Percentiles rank a stretch among this genome's conserved stretches.
Evolutionary conservation across 345 rosid genomes (phyloP).

Genomic region (Abelmoschus esculentus): DNA sequence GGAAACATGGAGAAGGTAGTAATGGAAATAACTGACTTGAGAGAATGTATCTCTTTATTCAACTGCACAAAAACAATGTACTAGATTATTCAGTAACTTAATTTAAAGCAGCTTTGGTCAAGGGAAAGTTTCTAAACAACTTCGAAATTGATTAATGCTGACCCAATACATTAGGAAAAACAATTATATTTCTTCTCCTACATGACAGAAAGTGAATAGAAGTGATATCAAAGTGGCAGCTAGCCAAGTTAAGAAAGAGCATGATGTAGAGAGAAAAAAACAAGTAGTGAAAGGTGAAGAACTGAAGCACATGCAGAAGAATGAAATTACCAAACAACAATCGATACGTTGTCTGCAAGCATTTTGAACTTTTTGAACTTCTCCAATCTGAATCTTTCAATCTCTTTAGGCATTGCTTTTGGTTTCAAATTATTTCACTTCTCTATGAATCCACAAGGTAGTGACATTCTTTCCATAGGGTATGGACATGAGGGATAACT

Average conservation of each 20-base stretch:
- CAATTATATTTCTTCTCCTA: background rate
- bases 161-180: background rate
- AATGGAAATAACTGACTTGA: too few species aligned
- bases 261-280: too few species aligned
- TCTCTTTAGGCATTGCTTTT: constrained; percentile 2
- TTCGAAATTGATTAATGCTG: background rate
- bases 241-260: too few species aligned
- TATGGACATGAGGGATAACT: background rate
- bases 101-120: background rate
- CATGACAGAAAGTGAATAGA: background rate
- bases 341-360: constrained; percentile 50
- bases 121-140: background rate
- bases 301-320: background rate
- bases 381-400: background rate
- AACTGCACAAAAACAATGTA: too few species aligned
- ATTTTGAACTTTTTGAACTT: constrained; percentile 1
- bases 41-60: too few species aligned
- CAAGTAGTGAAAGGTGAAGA: too few species aligned
- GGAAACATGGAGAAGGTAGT: too few species aligned
- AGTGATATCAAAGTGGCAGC: too few species aligned
- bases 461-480: background rate
- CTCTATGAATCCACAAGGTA: background rate
- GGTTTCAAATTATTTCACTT: background rate
- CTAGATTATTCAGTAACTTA: too few species aligned
- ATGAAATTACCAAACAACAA: background rate